phyloP scores from a whole-genome alignment of 768 basidiomycete genomes.

The Phylloporus sp. region DNA sequence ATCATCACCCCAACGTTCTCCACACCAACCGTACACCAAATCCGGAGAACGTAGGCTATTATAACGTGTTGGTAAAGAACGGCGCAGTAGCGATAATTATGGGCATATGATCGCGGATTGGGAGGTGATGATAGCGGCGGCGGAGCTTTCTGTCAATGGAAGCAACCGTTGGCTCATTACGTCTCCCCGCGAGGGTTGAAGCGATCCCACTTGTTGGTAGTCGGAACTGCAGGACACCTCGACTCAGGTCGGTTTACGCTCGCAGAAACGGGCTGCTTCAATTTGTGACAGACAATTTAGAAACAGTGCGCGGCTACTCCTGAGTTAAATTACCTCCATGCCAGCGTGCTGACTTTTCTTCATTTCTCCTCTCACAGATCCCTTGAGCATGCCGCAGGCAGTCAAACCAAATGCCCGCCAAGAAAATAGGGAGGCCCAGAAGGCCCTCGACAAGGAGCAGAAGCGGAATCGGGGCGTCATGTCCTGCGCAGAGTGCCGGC shows the following conservation, averaged over 20 bases:
- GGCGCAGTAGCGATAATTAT: slow-evolving; percentile 1
- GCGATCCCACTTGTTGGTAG: not conserved
- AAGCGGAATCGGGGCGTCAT: slow-evolving; percentile 54
- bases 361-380: not conserved
- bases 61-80: not conserved
- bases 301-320: slow-evolving; percentile 4
- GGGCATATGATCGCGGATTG: slow-evolving; percentile 11
- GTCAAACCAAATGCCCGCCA: slow-evolving; percentile 41
- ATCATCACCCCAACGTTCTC: not conserved
- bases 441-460: slow-evolving; percentile 59
- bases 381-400: slow-evolving; percentile 44
- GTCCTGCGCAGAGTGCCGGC: slow-evolving; percentile 59
- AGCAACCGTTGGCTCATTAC: too few relatives aligned
- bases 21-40: not conserved
- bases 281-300: slow-evolving; percentile 6
- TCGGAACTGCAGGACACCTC: not conserved
- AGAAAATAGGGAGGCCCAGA: slow-evolving; percentile 35
- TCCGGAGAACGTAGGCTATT: not conserved
- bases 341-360: slow-evolving; percentile 1
- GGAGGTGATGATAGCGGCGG: slow-evolving; percentile 4
- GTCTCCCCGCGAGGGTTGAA: too few relatives aligned
- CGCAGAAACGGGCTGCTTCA: not conserved
- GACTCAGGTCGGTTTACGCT: not conserved
- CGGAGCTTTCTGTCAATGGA: too few relatives aligned
- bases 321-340: slow-evolving; percentile 6